Evolutionary conservation across 495 filamentous ascomycete genomes (phyloP), one percentile per base, ranked within the genome.

Genomic region (Parathielavia hyrcaniae): DNA sequence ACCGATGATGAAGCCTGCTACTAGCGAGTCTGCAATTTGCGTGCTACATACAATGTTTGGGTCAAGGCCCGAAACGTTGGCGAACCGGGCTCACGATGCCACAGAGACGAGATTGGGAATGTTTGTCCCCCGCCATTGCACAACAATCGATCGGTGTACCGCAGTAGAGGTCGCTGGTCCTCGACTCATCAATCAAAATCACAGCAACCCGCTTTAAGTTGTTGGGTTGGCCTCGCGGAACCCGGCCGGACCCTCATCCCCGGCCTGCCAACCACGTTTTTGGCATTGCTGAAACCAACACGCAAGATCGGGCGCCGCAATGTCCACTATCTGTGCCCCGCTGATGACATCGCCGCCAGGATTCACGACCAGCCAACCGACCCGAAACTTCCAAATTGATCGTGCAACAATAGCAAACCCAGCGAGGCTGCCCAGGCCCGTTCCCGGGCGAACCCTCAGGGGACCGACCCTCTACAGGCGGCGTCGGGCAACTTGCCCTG

Each of bases 211-310:
- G 17, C 45, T 47, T 32, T 22, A 10, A 12, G 20, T 4, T 5
- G 4, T 9, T 23, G 23, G 23, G 16, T n/a, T 30, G 22, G 45
- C 14, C 45, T 47, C 14, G 44, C 44, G 26, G 7, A 47, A 7
- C 4, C 14, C 5, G 45, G 54, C 34, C 48, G 54, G n/a, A n/a
- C n/a, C n/a, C n/a, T n/a, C n/a, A n/a, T n/a, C n/a, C n/a, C n/a
- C n/a, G n/a, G n/a, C n/a, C n/a, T n/a, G n/a, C n/a, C n/a, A 47
- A 40, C 40, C 54, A 49, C 17, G 13, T 35, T 30, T 30, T 30
- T 44, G 51, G 26, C 52, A 16, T 43, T 30, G 3, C 9, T 54
- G 50, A 59, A 59, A 59, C 56, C 56, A 59, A 59, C 56, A 51
- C 45, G 23, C 38, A 13, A 43, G 5, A 16, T 35, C 13, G 45